Evolutionary conservation across 164 flowering plant genomes (phyloP), one percentile per base, ranked within the genome.

Genomic region (Kingdonia uniflora): DNA sequence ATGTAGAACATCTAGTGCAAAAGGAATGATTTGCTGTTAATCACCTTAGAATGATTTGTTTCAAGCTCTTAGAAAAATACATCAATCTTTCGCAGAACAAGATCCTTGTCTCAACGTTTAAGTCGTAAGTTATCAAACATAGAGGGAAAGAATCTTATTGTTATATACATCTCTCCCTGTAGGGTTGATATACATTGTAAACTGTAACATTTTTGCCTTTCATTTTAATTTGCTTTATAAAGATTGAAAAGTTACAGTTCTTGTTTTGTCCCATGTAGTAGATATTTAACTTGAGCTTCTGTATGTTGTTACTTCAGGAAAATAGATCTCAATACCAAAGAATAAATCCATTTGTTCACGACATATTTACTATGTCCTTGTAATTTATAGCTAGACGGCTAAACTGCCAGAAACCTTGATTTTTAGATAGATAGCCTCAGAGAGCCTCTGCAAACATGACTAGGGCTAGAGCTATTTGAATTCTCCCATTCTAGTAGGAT

Each of bases 1-100:
- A 86, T 66, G 80, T 60, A 38, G 85, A 84, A 59, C 85, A 73
- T 42, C 74, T 86, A 45, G 83, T 90, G 67, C 78, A 72, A 58
- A 75, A 78, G 58, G 51, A 62, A 56, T 66, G 65, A 65, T 14
- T 17, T 1, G 37, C 6, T 23, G 38, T 26, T 11, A 5, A 12
- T 29, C 4, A 20, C 21, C 13, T 20, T 20, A 10, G 50, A 1
- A 12, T 47, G 5, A 21, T 47, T 19, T 19, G 15, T 14, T 1
- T 1, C 0, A 2, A 47, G 50, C 17, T 14, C 4, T 16, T 10
- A 3, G 44, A 37, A 37, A 37, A 41, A 11, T 41, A 11, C 44
- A 41, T 14, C 17, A 41, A 41, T 41, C n/a, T 41, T 14, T 41
- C 17, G 12, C 44, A 41, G 15, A 4, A 10, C 35, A 8, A 29